phyloP scores from a whole-genome alignment of 257 asterid species.

The Avicennia marina region DNA sequence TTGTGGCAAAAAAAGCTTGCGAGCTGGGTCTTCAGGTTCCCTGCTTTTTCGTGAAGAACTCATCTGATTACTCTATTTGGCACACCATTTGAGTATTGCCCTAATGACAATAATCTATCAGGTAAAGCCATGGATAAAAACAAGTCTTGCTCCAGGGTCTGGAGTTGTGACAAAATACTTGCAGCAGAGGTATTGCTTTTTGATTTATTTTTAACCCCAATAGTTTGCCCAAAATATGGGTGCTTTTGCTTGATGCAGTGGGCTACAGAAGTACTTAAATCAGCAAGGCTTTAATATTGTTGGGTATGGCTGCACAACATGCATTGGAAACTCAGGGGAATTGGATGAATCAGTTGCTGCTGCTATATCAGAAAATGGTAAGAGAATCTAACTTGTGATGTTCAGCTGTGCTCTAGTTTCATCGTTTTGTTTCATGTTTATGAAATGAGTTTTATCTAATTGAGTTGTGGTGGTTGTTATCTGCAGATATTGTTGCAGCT shows the following conservation, averaged over 20 bases:
- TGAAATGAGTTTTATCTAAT: slow-evolving; percentile 11
- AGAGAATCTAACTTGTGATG: neutral
- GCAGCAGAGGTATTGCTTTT: slow-evolving; percentile 56
- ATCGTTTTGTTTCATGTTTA: slow-evolving; percentile 1
- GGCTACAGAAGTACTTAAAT: slow-evolving; percentile 69
- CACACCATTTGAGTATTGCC: slow-evolving; percentile 12
- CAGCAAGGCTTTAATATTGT: slow-evolving; percentile 93
- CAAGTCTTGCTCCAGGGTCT: slow-evolving; percentile 98
- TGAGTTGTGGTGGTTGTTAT: slow-evolving; percentile 12
- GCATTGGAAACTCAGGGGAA: slow-evolving; percentile 95
- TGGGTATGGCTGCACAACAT: slow-evolving; percentile 93
- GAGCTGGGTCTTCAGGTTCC: slow-evolving; percentile 90
- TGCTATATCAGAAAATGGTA: slow-evolving; percentile 89
- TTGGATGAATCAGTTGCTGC: slow-evolving; percentile 79
- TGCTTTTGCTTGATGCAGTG: slow-evolving; percentile 46
- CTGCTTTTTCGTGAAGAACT: too few relatives aligned
- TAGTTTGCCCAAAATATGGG: slow-evolving; percentile 5
- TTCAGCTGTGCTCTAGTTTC: neutral
- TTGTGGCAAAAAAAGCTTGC: slow-evolving; percentile 85
- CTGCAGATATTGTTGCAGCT: slow-evolving; percentile 86
- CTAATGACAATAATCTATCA: slow-evolving; percentile 25
- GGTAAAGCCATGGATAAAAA: slow-evolving; percentile 99
- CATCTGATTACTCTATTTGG: too few relatives aligned
- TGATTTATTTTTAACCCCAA: neutral
- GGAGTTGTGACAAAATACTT: slow-evolving; percentile 89